Conservation (phyloP, 208 protist species). For the Trypanosoma platydactyli region DNA sequence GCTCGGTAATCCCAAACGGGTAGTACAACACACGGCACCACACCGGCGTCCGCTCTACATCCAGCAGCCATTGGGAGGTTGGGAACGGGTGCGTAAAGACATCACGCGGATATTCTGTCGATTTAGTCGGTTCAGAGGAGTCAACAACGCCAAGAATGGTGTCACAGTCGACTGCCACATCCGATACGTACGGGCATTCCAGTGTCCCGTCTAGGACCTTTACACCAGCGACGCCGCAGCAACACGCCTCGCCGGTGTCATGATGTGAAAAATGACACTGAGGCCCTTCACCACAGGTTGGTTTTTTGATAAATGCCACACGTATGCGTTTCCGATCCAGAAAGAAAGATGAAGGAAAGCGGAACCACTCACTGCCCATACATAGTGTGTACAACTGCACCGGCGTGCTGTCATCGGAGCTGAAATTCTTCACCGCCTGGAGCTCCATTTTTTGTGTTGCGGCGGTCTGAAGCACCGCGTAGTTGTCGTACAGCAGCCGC, state of each 20-base stretch:
- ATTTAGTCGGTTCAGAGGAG: constrained; percentile 3
- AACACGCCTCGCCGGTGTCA: constrained; percentile 32
- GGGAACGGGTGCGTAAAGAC: constrained; percentile 28
- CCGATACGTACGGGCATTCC: constrained; percentile 46
- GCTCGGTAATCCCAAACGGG: constrained; percentile 53
- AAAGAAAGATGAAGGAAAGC: constrained; percentile 94
- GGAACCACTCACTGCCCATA: constrained; percentile 94
- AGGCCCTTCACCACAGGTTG: constrained; percentile 35
- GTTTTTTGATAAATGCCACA: constrained; percentile 46
- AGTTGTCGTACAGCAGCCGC: constrained; percentile 56
- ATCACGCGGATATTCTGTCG: constrained; percentile 17
- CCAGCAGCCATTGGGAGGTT: constrained; percentile 34
- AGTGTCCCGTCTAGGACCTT: constrained; percentile 63
- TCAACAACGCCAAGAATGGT: constrained; percentile 49
- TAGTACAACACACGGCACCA: constrained; percentile 77
- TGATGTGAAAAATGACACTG: constrained; percentile 39
- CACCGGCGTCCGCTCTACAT: constrained; percentile 53
- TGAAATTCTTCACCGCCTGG: neutral
- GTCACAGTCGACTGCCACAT: constrained; percentile 44
- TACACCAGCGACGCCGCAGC: constrained; percentile 34
- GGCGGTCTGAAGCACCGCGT: constrained; percentile 43
- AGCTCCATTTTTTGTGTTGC: constrained; percentile 27
- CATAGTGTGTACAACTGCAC: constrained; percentile 66
- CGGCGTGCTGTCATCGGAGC: neutral
- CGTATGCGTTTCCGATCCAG: constrained; percentile 45